Conservation (phyloP, 1,284 basidiomycete species). For the Austropuccinia psidii region DNA sequence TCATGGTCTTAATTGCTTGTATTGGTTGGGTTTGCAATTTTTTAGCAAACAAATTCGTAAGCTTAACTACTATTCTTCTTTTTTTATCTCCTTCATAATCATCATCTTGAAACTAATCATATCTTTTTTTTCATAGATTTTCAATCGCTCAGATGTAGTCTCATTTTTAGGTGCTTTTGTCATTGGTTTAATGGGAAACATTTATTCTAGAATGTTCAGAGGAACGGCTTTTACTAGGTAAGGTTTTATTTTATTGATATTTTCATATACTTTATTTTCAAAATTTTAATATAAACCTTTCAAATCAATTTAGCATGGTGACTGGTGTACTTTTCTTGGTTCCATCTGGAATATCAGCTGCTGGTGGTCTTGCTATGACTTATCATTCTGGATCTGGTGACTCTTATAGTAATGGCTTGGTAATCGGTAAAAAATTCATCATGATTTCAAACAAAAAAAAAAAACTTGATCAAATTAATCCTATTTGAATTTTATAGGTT, state of each 20-base stretch:
- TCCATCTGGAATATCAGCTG: conserved; percentile 75
- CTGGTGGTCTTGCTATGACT: conserved; percentile 65
- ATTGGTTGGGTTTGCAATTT: conserved; percentile 58
- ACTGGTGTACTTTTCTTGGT: conserved; percentile 38
- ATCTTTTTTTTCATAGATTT: conserved; percentile 58
- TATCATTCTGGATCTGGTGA: conserved; percentile 57
- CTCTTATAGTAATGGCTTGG: conserved; percentile 50
- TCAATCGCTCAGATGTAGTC: conserved; percentile 73
- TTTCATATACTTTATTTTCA: too few species aligned
- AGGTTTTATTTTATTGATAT: conserved; percentile 69
- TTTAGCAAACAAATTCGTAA: conserved; percentile 42
- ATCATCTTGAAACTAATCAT: conserved; percentile 68
- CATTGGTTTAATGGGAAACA: conserved; percentile 70
- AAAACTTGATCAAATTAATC: background rate
- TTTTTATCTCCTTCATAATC: background rate
- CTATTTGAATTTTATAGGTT: conserved; percentile 40
- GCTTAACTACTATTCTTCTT: background rate
- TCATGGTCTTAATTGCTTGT: conserved; percentile 80
- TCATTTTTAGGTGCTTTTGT: conserved; percentile 79
- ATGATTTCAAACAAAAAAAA: background rate
- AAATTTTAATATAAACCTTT: conserved; percentile 65
- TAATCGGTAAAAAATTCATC: conserved; percentile 40
- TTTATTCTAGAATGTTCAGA: conserved; percentile 74
- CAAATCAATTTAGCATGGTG: conserved; percentile 29
- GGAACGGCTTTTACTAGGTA: conserved; percentile 82